Conservation (phyloP, 2,329 filamentous ascomycete genomes). For the Rutstroemia sp. region DNA sequence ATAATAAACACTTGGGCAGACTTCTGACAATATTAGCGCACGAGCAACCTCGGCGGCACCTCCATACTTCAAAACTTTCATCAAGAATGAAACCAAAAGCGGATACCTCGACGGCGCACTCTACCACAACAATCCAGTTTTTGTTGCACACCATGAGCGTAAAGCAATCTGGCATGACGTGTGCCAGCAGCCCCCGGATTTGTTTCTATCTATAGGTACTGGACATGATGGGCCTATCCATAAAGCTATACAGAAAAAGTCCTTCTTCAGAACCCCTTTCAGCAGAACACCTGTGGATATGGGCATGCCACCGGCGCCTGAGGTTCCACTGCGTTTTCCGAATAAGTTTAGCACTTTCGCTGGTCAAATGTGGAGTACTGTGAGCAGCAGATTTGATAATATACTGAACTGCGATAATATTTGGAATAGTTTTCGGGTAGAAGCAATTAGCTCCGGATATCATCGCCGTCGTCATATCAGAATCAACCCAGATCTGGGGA, state of each 20-base stretch:
- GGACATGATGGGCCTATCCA: conserved; percentile 8
- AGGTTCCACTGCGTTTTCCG: not conserved
- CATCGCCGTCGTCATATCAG: conserved; percentile 1
- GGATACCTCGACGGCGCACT: conserved; percentile 43
- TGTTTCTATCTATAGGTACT: conserved; percentile 30
- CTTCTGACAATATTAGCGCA: conserved; percentile 25
- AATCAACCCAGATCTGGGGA: conserved; percentile 7
- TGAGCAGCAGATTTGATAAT: conserved; percentile 12
- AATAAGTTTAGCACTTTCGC: not conserved
- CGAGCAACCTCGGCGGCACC: conserved; percentile 44
- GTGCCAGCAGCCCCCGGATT: conserved; percentile 21
- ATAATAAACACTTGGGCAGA: not conserved
- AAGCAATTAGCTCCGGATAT: not conserved
- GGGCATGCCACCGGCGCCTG: not conserved
- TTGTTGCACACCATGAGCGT: conserved; percentile 41
- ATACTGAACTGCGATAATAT: conserved; percentile 7
- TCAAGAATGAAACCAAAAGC: conserved; percentile 38
- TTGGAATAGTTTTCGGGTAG: conserved; percentile 19
- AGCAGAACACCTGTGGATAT: not conserved
- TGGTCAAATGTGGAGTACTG: not conserved
- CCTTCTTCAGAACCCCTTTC: not conserved
- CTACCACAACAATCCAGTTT: conserved; percentile 43
- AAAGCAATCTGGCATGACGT: conserved; percentile 31
- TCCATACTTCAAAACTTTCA: conserved; percentile 43
- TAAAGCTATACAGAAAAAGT: not conserved